These are phyloP conservation scores for Pelagophyceae sp. DNA, from an alignment of 352 stramenopile genomes.

Conservation along the genomic window DNA sequence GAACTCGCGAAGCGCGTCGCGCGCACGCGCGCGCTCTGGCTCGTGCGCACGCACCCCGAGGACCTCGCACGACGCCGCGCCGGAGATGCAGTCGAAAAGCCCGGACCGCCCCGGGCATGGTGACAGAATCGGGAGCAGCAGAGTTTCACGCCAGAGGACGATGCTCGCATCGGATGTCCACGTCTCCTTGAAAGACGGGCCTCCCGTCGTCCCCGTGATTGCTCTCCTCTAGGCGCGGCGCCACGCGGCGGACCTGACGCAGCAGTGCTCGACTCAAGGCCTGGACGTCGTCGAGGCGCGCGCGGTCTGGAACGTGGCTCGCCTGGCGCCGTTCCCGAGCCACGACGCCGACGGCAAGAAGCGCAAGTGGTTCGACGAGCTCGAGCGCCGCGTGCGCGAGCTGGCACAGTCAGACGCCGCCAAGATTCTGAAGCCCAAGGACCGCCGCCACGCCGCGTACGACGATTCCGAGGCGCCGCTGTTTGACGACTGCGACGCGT, in stretches of 20 bases:
- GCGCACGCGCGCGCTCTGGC: neutral
- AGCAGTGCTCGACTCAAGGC: neutral
- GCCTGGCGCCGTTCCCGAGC: neutral
- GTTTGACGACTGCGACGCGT: neutral
- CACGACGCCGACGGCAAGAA: neutral
- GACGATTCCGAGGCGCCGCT: neutral
- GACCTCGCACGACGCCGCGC: no score
- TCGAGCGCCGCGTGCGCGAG: neutral
- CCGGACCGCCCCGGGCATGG: no score
- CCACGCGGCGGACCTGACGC: neutral
- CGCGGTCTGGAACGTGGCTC: neutral
- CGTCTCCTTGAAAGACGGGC: no score
- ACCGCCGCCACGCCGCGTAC: neutral
- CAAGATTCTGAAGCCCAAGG: neutral
- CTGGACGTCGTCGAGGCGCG: neutral
- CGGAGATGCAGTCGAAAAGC: no score
- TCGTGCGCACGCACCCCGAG: neutral
- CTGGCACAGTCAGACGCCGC: neutral
- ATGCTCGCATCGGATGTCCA: no score
- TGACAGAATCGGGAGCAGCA: no score
- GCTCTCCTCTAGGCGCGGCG: neutral
- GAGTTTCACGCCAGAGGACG: no score
- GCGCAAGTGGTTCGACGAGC: neutral
- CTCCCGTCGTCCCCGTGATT: neutral
- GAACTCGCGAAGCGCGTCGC: neutral